phyloP scores from a whole-genome alignment of 129 eudicot genomes.

The Smallanthus sonchifolius region DNA sequence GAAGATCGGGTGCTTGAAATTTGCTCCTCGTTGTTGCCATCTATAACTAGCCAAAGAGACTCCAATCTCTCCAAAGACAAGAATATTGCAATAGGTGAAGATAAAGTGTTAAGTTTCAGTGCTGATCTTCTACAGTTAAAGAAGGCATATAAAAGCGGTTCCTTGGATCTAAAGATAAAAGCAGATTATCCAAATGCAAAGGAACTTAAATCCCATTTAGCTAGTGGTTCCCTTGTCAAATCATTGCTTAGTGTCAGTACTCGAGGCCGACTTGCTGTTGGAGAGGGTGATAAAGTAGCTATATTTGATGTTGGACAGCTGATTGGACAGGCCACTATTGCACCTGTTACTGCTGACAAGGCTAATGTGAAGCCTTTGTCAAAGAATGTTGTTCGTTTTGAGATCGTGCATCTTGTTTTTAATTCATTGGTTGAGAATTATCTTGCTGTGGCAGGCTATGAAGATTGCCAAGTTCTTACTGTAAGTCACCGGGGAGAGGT shows the following conservation, averaged over 20 bases:
- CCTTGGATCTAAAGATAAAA: slow-evolving; percentile 86
- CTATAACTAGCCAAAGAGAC: slow-evolving; percentile 61
- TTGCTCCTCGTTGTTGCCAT: slow-evolving; percentile 68
- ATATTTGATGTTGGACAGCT: slow-evolving; percentile 96
- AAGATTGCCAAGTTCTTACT: slow-evolving; percentile 98
- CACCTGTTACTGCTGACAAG: slow-evolving; percentile 97
- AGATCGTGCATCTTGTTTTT: slow-evolving; percentile 85
- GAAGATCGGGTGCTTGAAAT: slow-evolving; percentile 72
- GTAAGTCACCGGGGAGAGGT: slow-evolving; percentile 97
- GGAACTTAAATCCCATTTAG: slow-evolving; percentile 82
- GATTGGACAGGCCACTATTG: slow-evolving; percentile 92
- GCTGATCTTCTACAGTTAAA: slow-evolving; percentile 80
- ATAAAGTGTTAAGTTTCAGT: slow-evolving; percentile 55
- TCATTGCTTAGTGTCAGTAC: slow-evolving; percentile 87
- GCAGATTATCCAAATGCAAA: slow-evolving; percentile 92
- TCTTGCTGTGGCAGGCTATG: slow-evolving; percentile 95
- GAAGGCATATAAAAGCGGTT: slow-evolving; percentile 97
- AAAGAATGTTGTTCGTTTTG: slow-evolving; percentile 91
- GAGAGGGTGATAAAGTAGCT: slow-evolving; percentile 98
- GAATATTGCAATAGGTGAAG: slow-evolving; percentile 56
- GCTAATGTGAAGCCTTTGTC: slow-evolving; percentile 97
- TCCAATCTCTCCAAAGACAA: slow-evolving; percentile 57
- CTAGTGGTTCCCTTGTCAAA: slow-evolving; percentile 91
- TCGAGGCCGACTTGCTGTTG: slow-evolving; percentile 95
- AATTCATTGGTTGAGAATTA: slow-evolving; percentile 84